Percentiles rank a stretch among this genome's conserved stretches.
These are phyloP conservation scores for Aspergillus ustus DNA, from an alignment of 2,329 filamentous ascomycete species.

Conservation along the genomic window DNA sequence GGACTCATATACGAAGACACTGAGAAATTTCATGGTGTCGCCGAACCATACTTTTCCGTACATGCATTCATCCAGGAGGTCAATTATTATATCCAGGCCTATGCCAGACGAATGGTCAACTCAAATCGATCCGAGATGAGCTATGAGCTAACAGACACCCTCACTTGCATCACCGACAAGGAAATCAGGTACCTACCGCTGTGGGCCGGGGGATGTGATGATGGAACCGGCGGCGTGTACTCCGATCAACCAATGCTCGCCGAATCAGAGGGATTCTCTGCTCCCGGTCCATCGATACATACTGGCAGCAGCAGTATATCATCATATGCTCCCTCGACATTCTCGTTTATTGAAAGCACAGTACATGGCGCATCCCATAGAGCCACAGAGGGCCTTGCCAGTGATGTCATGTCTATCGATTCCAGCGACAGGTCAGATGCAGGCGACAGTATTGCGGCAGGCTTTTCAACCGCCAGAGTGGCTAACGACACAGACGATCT, in stretches of 20 bases:
- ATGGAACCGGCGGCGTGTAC: conserved; percentile 57
- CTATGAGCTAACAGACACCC: conserved; percentile 40
- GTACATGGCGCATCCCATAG: conserved; percentile 41
- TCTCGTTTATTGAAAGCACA: conserved; percentile 36
- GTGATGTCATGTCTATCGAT: conserved; percentile 32
- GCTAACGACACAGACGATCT: conserved; percentile 3
- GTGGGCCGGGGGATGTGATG: conserved; percentile 65
- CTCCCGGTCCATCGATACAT: conserved; percentile 40
- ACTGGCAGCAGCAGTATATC: conserved; percentile 31
- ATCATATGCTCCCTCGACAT: conserved; percentile 29
- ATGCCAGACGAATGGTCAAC: conserved; percentile 26
- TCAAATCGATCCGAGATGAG: conserved; percentile 16
- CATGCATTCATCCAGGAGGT: conserved; percentile 25
- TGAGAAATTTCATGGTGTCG: not conserved
- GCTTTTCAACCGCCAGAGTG: not conserved
- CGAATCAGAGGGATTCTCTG: conserved; percentile 41
- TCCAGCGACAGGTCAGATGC: conserved; percentile 14
- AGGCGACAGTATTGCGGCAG: not conserved
- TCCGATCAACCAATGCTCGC: conserved; percentile 41
- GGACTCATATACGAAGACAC: not conserved
- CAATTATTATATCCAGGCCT: conserved; percentile 20
- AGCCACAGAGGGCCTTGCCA: conserved; percentile 38
- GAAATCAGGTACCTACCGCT: conserved; percentile 68
- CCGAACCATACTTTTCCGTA: conserved; percentile 20
- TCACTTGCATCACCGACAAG: conserved; percentile 59